Evolutionary conservation across 495 filamentous ascomycete species (phyloP).

Genomic region (Xylaria sp.): DNA sequence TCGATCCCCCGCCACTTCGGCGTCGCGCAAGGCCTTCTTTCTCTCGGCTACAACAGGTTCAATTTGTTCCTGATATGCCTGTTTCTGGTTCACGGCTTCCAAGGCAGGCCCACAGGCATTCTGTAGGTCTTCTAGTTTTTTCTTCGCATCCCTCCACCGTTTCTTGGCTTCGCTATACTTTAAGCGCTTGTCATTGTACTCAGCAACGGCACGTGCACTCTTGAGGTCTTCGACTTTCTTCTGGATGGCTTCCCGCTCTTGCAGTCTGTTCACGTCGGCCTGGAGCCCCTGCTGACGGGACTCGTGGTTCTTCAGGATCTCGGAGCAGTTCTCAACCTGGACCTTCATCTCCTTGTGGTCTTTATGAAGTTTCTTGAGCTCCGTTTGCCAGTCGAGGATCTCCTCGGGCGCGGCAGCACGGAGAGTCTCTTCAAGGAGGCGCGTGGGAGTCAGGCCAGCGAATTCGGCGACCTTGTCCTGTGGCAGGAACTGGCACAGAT

Average conservation of each 20-base stretch:
- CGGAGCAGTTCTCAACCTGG: conserved; percentile 64
- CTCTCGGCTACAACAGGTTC: conserved; percentile 59
- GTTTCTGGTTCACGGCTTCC: conserved; percentile 68
- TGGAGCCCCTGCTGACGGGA: conserved; percentile 77
- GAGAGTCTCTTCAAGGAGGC: conserved; percentile 85
- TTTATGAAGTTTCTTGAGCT: conserved; percentile 72
- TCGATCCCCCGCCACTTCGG: conserved; percentile 61
- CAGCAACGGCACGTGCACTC: conserved; percentile 66
- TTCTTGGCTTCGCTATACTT: conserved; percentile 55
- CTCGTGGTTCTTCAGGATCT: conserved; percentile 69
- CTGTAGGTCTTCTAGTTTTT: conserved; percentile 63
- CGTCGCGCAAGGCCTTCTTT: conserved; percentile 55
- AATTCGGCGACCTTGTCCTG: conserved; percentile 98
- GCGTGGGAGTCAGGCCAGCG: conserved; percentile 80
- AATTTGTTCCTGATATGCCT: conserved; percentile 61
- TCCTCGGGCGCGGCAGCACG: conserved; percentile 81
- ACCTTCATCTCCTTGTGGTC: conserved; percentile 70
- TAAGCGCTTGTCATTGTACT: conserved; percentile 60
- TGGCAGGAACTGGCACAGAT: conserved; percentile 95
- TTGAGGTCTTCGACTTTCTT: conserved; percentile 71
- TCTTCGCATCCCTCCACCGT: conserved; percentile 52
- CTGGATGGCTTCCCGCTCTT: conserved; percentile 73
- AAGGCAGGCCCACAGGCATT: conserved; percentile 71
- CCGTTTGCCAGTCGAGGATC: conserved; percentile 79
- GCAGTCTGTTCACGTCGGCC: conserved; percentile 82